Conservation (phyloP, 495 filamentous ascomycete genomes). For the Cercophora scortea region DNA sequence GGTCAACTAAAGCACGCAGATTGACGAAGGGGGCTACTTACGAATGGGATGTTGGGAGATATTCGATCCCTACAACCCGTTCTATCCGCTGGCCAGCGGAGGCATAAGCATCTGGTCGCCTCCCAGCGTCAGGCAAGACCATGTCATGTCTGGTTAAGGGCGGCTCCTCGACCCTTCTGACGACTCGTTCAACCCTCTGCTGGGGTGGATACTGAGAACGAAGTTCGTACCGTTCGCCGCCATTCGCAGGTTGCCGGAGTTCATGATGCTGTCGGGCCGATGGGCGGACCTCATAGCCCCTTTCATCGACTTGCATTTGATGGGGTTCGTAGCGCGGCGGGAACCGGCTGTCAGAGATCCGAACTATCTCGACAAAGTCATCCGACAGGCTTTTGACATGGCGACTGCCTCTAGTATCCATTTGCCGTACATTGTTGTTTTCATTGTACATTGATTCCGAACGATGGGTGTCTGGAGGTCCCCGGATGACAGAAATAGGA, state of each 20-base stretch:
- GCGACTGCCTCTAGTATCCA: background rate
- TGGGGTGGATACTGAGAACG: background rate
- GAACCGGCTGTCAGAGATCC: constrained; percentile 21
- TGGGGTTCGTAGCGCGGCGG: constrained; percentile 18
- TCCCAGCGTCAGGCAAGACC: background rate
- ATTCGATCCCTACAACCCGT: constrained; percentile 18
- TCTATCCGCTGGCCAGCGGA: constrained; percentile 11
- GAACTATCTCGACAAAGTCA: constrained; percentile 18
- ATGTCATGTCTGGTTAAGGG: background rate
- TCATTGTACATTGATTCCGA: constrained; percentile 1
- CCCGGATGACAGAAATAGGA: background rate
- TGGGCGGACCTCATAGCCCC: constrained; percentile 1
- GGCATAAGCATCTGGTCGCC: background rate
- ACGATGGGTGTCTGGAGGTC: background rate
- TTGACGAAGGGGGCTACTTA: background rate
- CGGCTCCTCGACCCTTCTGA: constrained; percentile 7
- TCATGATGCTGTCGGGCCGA: background rate
- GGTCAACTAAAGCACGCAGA: background rate
- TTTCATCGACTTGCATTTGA: background rate
- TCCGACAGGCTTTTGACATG: constrained; percentile 5
- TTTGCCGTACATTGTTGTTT: background rate
- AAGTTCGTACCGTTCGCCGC: background rate
- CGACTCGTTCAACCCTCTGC: constrained; percentile 6
- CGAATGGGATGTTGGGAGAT: constrained; percentile 5
- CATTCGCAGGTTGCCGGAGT: background rate